A percentile compares a stretch with the other conserved stretches of the same genome.
Evolutionary conservation across 2,329 filamentous ascomycete species (phyloP).

Genomic region (Chaetomium sp.): DNA sequence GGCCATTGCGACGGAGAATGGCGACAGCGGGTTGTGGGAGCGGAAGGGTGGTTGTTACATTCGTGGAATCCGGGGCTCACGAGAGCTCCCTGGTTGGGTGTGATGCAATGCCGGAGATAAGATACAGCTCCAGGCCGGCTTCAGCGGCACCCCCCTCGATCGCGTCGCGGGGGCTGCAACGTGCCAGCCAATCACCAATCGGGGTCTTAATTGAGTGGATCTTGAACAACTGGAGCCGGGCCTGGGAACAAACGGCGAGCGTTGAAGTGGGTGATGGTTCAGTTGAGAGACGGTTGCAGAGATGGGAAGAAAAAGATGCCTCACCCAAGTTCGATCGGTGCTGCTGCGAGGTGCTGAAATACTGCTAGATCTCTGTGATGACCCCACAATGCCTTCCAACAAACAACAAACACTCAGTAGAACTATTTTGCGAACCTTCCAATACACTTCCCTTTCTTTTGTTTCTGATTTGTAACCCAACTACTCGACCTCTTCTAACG

Average conservation of each 20-base stretch:
- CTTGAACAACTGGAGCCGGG: too few relatives aligned
- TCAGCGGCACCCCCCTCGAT: slow-evolving; percentile 23
- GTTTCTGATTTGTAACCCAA: neutral
- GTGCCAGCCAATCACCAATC: neutral
- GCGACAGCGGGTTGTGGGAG: slow-evolving; percentile 7
- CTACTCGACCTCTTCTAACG: slow-evolving; percentile 18
- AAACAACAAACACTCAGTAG: too few relatives aligned
- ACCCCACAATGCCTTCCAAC: too few relatives aligned
- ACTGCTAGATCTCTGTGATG: neutral
- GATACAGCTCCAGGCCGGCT: slow-evolving; percentile 18
- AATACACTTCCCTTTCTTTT: too few relatives aligned
- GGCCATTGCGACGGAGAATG: slow-evolving; percentile 63
- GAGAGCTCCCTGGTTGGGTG: slow-evolving; percentile 14
- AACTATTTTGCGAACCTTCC: too few relatives aligned
- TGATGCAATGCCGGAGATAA: slow-evolving; percentile 33
- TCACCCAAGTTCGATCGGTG: neutral
- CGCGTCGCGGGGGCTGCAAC: slow-evolving; percentile 22
- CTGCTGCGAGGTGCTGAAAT: neutral
- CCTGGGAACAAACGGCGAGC: too few relatives aligned
- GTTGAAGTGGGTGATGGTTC: too few relatives aligned
- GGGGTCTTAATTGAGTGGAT: neutral
- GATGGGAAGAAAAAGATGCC: neutral
- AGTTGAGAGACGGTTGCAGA: too few relatives aligned
- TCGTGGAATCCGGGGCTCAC: slow-evolving; percentile 6
- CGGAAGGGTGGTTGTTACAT: slow-evolving; percentile 26